Evolutionary conservation across 1,284 basidiomycete genomes (phyloP).

Genomic region (Cryptococcus sp.): DNA sequence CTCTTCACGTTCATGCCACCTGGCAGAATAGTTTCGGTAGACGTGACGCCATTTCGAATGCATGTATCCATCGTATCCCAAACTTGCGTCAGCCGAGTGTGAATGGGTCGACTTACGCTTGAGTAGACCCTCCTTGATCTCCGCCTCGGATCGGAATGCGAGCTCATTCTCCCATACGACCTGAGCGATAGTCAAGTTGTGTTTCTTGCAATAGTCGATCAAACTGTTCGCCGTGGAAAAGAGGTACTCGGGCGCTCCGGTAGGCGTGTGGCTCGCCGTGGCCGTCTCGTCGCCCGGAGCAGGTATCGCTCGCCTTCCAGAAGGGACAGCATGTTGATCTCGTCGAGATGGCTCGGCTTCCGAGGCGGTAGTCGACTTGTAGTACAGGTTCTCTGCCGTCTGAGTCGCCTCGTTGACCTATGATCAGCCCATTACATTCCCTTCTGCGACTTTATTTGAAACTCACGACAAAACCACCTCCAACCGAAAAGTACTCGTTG

Average conservation of each 20-base stretch:
- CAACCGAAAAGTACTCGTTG: slow-evolving; percentile 86
- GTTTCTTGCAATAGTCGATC: slow-evolving; percentile 19
- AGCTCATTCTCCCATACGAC: slow-evolving; percentile 94
- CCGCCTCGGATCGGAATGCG: slow-evolving; percentile 65
- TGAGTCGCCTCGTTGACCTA: slow-evolving; percentile 45
- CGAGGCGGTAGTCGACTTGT: slow-evolving; percentile 85
- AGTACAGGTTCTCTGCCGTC: slow-evolving; percentile 89
- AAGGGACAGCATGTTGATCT: slow-evolving; percentile 50
- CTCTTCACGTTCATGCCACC: slow-evolving; percentile 74
- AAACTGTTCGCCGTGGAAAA: slow-evolving; percentile 26
- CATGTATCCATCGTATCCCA: slow-evolving; percentile 93
- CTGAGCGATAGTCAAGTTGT: slow-evolving; percentile 74
- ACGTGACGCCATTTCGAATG: slow-evolving; percentile 79
- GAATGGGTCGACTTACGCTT: slow-evolving; percentile 15
- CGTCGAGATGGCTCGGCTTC: slow-evolving; percentile 71
- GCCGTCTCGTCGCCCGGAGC: not conserved
- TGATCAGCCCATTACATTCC: not conserved
- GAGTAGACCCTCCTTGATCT: slow-evolving; percentile 66
- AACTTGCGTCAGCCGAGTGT: slow-evolving; percentile 51
- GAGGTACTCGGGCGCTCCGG: slow-evolving; percentile 56
- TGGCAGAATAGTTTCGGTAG: slow-evolving; percentile 68
- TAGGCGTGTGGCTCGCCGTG: not conserved
- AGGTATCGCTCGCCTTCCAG: not conserved
- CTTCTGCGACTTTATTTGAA: not conserved
- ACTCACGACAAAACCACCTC: slow-evolving; percentile 71